Conservation (phyloP, 331 rosid genomes). For the Prunus yedoensis region DNA sequence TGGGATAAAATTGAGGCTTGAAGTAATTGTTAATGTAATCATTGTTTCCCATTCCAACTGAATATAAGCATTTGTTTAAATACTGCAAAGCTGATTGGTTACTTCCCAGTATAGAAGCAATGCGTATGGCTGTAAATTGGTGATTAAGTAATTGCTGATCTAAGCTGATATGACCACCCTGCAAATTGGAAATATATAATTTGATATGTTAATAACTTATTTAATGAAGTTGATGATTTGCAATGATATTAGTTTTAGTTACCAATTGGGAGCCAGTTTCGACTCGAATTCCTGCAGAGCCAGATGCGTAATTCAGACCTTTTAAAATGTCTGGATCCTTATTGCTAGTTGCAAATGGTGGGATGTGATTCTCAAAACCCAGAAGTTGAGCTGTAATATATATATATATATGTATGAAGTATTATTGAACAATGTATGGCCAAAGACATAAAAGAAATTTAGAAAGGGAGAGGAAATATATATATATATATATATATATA, state of each 20-base stretch:
- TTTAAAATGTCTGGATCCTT: background rate
- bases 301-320: slow-evolving; percentile 62
- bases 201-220: background rate
- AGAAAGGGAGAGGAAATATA: background rate
- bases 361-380: slow-evolving; percentile 23
- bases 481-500: no score
- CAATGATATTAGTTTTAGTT: background rate
- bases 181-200: background rate
- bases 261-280: slow-evolving; percentile 37
- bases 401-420: no score
- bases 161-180: slow-evolving; percentile 50
- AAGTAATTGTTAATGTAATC: slow-evolving; percentile 74
- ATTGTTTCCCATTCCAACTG: slow-evolving; percentile 49
- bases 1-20: slow-evolving; percentile 23
- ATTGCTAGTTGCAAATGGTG: slow-evolving; percentile 14
- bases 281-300: slow-evolving; percentile 43
- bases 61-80: slow-evolving; percentile 55
- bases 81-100: background rate
- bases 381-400: slow-evolving; percentile 19
- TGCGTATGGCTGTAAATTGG: slow-evolving; percentile 16
- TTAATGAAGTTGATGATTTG: no score
- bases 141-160: slow-evolving; percentile 42
- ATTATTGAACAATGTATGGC: background rate
- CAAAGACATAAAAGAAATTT: background rate
- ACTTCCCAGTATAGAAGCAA: slow-evolving; percentile 15